These are phyloP conservation scores for Bryum argenteum DNA, from an alignment of 225 moss, liverwort and hornwort genomes.

Conservation along the genomic window DNA sequence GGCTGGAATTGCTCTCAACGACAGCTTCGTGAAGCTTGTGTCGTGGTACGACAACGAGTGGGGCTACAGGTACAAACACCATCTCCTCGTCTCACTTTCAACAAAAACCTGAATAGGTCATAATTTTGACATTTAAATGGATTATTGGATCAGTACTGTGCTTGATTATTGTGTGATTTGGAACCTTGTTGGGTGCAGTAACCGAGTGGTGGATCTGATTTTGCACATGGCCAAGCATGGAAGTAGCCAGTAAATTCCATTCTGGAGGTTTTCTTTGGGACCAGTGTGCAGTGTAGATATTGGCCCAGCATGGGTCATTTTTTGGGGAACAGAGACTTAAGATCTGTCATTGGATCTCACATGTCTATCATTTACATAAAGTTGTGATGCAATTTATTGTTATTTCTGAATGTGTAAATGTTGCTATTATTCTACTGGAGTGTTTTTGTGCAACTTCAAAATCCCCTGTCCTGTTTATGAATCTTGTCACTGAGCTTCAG, in stretches of 20 bases:
- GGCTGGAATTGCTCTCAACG: slow-evolving; percentile 69
- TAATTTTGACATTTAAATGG: too few species aligned
- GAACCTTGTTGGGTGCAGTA: slow-evolving; percentile 40
- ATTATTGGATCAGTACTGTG: background rate
- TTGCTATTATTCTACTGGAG: background rate
- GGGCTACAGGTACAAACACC: slow-evolving; percentile 59
- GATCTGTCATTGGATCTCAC: slow-evolving; percentile 22
- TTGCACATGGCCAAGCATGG: slow-evolving; percentile 55
- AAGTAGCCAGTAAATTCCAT: slow-evolving; percentile 29
- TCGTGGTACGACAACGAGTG: slow-evolving; percentile 80
- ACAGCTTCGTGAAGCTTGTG: slow-evolving; percentile 62
- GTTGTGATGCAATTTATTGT: slow-evolving; percentile 8
- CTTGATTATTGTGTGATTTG: background rate
- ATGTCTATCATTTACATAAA: slow-evolving; percentile 6
- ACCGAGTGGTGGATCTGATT: slow-evolving; percentile 68
- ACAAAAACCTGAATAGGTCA: too few species aligned
- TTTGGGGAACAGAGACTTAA: slow-evolving; percentile 10
- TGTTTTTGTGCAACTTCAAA: background rate
- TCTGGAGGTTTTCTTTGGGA: background rate
- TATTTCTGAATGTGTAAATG: background rate
- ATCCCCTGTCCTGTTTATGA: background rate
- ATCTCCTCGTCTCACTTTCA: background rate
- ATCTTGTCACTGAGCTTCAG: too few species aligned
- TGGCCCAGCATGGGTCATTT: slow-evolving; percentile 28
- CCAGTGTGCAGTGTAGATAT: slow-evolving; percentile 35